Evolutionary conservation across 164 flowering plant genomes (phyloP), one percentile per base, ranked within the genome.

Genomic region (Aristolochia fimbriata): DNA sequence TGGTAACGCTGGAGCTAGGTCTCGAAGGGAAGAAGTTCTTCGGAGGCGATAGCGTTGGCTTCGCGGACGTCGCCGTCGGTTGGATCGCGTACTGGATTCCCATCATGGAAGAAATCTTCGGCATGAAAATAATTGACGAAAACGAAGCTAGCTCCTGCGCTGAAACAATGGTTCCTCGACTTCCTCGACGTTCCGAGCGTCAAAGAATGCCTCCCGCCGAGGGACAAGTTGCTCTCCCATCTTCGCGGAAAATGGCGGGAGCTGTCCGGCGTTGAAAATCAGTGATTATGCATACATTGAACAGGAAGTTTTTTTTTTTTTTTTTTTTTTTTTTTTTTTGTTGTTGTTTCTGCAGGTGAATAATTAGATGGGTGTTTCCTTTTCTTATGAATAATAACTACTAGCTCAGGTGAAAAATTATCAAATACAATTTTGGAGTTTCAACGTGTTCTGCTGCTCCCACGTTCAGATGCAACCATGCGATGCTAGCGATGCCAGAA

Each of bases 21-120:
- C 46, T 62, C 37, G 8, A 62, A 31, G 64, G 64, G 16, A 62
- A 62, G 14, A 62, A 51, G 51, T 62, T 51, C 57, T 62, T 62
- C 33, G 64, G 47, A 27, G 64, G 58, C 1, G 57, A 62, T 10
- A 20, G 45, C 21, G 37, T 51, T 9, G 64, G 64, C 27, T 23
- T 62, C 15, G 30, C 22, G 20, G 64, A 62, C 22, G 15, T 62
- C 5, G 64, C 31, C 20, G 57, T 24, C 16, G 64, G 64, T 24
- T 51, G 25, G 48, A 15, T 62, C n/a, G 55, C 64, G 25, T 33
- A 47, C 47, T 51, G 58, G 64, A 16, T 51, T 23, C 45, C 47
- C 20, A 31, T 51, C 19, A 15, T 52, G 10, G 57, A 62, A 62
- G 64, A 51, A 33, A 14, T 52, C 48, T 16, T 51, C 13, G 64